Evolutionary conservation across 805 yeast genomes (phyloP).

Genomic region (Blastobotrys peoriensis): DNA sequence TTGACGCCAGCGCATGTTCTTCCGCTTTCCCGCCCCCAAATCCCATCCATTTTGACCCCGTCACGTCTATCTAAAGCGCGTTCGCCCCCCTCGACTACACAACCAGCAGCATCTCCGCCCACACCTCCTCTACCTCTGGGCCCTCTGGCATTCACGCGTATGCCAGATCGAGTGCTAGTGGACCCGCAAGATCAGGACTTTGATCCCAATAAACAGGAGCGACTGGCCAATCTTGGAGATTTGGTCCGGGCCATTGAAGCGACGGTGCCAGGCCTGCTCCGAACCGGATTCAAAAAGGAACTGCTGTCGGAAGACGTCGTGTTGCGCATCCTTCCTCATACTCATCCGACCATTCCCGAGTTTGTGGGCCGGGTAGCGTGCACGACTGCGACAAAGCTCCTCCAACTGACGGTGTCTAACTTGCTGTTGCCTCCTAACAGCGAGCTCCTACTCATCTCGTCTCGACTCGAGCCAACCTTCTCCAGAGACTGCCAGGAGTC

Average conservation of each 20-base stretch:
- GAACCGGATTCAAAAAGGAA: constrained; percentile 20
- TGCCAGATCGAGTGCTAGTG: no score
- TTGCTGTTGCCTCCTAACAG: constrained; percentile 27
- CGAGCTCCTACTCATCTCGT: constrained; percentile 21
- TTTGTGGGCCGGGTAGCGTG: constrained; percentile 27
- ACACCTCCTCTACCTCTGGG: no score
- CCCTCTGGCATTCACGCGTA: no score
- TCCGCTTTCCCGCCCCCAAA: no score
- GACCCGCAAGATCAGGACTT: constrained; percentile 5
- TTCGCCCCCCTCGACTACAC: no score
- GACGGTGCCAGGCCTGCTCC: constrained; percentile 25
- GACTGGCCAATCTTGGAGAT: constrained; percentile 28
- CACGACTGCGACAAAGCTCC: constrained; percentile 22
- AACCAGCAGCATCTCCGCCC: no score
- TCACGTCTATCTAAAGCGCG: no score
- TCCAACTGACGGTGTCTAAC: constrained; percentile 25
- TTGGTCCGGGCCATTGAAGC: constrained; percentile 22
- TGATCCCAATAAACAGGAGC: constrained; percentile 16
- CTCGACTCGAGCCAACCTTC: constrained; percentile 9
- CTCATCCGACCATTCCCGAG: constrained; percentile 22
- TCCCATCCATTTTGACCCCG: no score
- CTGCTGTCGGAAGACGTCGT: constrained; percentile 25
- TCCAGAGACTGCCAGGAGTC: not conserved
- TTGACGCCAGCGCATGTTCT: no score
- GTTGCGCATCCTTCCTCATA: constrained; percentile 27